Percentiles rank a stretch among this genome's conserved stretches.
These are phyloP conservation scores for Tympanopsis confertula DNA, from an alignment of 2,329 filamentous ascomycete species.

Conservation along the genomic window DNA sequence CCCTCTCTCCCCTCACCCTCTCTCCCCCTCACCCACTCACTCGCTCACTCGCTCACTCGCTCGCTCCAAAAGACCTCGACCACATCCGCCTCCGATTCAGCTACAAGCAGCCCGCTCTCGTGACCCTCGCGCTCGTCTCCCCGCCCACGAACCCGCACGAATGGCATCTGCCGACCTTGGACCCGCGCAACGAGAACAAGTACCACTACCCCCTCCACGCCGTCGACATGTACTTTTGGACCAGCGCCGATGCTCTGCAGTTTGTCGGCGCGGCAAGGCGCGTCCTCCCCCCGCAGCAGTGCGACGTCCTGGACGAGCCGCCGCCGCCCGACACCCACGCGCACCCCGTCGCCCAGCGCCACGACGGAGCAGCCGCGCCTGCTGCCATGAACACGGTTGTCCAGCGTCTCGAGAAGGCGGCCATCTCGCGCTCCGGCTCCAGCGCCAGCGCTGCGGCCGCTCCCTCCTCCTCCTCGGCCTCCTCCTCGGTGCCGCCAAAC, in stretches of 20 bases:
- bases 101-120: constrained; percentile 62
- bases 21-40: too few relatives aligned
- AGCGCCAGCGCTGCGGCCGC: constrained; percentile 11
- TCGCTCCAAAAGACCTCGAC: constrained; percentile 43
- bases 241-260: constrained; percentile 55
- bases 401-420: constrained; percentile 61
- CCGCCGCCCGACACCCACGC: constrained; percentile 28
- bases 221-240: constrained; percentile 73
- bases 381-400: constrained; percentile 56
- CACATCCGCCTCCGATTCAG: constrained; percentile 55
- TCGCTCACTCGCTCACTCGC: too few relatives aligned
- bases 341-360: too few relatives aligned
- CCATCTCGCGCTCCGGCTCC: constrained; percentile 48
- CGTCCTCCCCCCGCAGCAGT: constrained; percentile 47
- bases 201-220: constrained; percentile 71
- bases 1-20: too few relatives aligned
- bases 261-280: constrained; percentile 59
- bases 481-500: constrained; percentile 23
- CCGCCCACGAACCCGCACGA: constrained; percentile 35
- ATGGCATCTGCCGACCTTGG: constrained; percentile 67
- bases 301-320: constrained; percentile 57
- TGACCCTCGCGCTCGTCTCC: constrained; percentile 53
- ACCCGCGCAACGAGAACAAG: constrained; percentile 62
- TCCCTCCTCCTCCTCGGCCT: constrained; percentile 10
- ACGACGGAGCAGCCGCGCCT: constrained; percentile 20